Evolutionary conservation across 345 rosid genomes (phyloP), one percentile per base, ranked within the genome.

Genomic region (Combretum micranthum): DNA sequence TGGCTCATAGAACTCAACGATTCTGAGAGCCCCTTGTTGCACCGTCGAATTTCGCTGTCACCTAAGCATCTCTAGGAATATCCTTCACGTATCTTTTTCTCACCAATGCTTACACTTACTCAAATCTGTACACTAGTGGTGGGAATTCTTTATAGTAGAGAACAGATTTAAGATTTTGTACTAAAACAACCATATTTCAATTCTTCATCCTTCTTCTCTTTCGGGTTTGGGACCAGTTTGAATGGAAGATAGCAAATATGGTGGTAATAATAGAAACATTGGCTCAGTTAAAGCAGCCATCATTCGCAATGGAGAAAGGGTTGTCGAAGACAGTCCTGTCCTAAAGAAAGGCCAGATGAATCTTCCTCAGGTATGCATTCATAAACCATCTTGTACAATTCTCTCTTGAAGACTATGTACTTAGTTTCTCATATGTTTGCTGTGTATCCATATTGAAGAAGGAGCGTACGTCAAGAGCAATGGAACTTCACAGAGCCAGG

Each of bases 261-360:
- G 77, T 1, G 37, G 13, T 20, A 49, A 61, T 23, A 59, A 72
- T 45, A 76, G 75, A 69, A 77, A 71, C 76, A 63, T 43, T 18
- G 88, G 87, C 60, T 55, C 92, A n/a, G 95, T 86, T 20, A 85
- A 75, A 72, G 86, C 82, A 46, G 73, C 87, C 57, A 64, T 78
- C 62, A 69, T 57, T 67, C 63, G 54, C 64, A 72, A 65, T 17
- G 85, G 88, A 59, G 83, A 77, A 57, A 78, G 51, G 68, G 63
- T 77, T 76, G 64, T 58, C 57, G 73, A 72, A 46, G 72, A 55
- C 50, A 59, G 57, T 60, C 61, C 80, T 56, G 69, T 75, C 26
- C 11, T 52, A 26, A 56, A 68, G 62, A 72, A 56, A 19, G 13
- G 80, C 69, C 85, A 70, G 44, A 49, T 62, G 20, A 83, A 74